Conservation (phyloP, 1,139 yeast species). For the Trichomonascaceae sp. region DNA sequence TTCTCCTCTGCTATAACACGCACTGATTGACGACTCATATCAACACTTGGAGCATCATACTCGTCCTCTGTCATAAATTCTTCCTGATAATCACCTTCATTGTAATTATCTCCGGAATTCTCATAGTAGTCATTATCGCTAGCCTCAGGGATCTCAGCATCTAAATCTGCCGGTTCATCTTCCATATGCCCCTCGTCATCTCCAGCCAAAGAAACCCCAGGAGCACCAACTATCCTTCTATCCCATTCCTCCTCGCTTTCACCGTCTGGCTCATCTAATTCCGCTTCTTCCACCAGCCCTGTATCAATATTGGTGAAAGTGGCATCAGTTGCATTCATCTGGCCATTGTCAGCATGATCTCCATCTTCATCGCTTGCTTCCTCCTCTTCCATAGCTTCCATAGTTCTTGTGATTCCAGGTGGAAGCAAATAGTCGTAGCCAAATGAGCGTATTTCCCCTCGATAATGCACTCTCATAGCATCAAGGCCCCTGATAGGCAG, state of each 20-base stretch:
- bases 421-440: constrained; percentile 23
- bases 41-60: constrained; percentile 7
- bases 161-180: constrained; percentile 13
- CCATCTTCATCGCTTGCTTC: constrained; percentile 17
- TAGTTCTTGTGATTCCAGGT: constrained; percentile 22
- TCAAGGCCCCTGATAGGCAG: background rate
- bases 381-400: constrained; percentile 22
- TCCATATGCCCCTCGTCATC: constrained; percentile 5
- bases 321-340: constrained; percentile 6
- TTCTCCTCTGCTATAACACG: background rate
- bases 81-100: constrained; percentile 18
- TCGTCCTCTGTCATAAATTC: constrained; percentile 17
- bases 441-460: constrained; percentile 22
- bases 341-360: constrained; percentile 6
- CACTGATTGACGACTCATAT: background rate
- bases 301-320: background rate
- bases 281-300: constrained; percentile 14
- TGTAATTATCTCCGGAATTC: constrained; percentile 14
- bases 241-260: constrained; percentile 19
- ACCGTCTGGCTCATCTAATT: constrained; percentile 17
- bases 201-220: background rate
- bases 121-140: constrained; percentile 20
- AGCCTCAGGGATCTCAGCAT: constrained; percentile 22
- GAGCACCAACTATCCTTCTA: background rate
- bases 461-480: constrained; percentile 11